A percentile compares a stretch with the other conserved stretches of the same genome.
phyloP scores from a whole-genome alignment of 1,139 yeast species.

The Entelexis paramagnoliae region DNA sequence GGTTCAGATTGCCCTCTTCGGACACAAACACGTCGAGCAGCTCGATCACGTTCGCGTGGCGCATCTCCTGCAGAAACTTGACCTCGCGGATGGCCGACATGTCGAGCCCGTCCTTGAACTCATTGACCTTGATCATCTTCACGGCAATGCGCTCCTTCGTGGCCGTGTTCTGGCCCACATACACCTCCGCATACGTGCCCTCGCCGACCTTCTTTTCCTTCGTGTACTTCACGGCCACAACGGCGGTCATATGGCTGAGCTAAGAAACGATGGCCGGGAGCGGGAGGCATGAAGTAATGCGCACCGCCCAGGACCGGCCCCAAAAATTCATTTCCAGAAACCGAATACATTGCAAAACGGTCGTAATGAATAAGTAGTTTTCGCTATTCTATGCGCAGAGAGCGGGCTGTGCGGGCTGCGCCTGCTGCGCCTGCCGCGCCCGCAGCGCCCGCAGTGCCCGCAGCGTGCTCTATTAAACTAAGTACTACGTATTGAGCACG shows the following conservation, averaged over 20 bases:
- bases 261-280: neutral
- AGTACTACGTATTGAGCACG: too few relatives aligned
- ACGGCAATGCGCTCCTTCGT: conserved; percentile 66
- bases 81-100: conserved; percentile 97
- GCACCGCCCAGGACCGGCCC: too few relatives aligned
- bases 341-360: too few relatives aligned
- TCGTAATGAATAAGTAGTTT: too few relatives aligned
- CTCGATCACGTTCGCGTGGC: conserved; percentile 76
- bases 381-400: too few relatives aligned
- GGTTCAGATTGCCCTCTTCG: conserved; percentile 53
- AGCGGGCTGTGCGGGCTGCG: too few relatives aligned
- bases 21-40: conserved; percentile 76
- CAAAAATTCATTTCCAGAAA: too few relatives aligned
- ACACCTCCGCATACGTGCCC: conserved; percentile 98
- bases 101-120: conserved; percentile 91
- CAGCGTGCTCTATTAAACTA: too few relatives aligned
- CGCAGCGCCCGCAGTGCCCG: too few relatives aligned
- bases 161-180: conserved; percentile 44
- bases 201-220: conserved; percentile 85
- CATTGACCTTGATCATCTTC: conserved; percentile 89
- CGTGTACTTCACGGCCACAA: conserved; percentile 19
- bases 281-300: too few relatives aligned
- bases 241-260: conserved; percentile 10
- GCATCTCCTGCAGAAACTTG: conserved; percentile 78
- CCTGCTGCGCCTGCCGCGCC: too few relatives aligned